Conservation (phyloP, 208 protist species). For the Crithidia fasciculata region DNA sequence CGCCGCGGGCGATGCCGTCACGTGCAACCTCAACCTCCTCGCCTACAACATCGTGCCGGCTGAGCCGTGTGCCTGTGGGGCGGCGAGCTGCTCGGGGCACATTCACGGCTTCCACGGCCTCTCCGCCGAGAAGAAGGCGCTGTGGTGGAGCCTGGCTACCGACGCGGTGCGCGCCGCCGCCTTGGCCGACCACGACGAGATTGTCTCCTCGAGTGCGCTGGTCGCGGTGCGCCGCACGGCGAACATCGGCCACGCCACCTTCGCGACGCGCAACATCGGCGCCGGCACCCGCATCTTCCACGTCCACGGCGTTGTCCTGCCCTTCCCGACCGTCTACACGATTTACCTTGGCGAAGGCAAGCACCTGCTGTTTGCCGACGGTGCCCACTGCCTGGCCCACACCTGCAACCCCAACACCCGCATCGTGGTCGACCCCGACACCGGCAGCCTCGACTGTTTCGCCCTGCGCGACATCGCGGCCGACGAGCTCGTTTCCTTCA, state of each 20-base stretch:
- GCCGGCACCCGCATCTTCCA: conserved; percentile 70
- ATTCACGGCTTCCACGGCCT: conserved; percentile 62
- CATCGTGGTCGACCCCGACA: conserved; percentile 71
- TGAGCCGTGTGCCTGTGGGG: conserved; percentile 61
- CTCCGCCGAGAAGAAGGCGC: conserved; percentile 35
- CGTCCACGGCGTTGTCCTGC: conserved; percentile 73
- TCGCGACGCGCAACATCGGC: conserved; percentile 54
- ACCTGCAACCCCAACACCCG: conserved; percentile 83
- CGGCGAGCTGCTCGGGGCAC: conserved; percentile 35
- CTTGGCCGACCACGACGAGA: conserved; percentile 37
- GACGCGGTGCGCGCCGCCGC: conserved; percentile 53
- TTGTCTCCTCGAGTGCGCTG: conserved; percentile 44
- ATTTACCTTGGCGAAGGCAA: conserved; percentile 80
- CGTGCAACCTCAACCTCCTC: conserved; percentile 70
- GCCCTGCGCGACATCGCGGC: conserved; percentile 61
- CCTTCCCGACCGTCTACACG: conserved; percentile 86
- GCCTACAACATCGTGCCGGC: conserved; percentile 45
- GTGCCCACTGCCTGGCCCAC: conserved; percentile 83
- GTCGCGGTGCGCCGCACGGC: conserved; percentile 45
- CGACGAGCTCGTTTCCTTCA: conserved; percentile 79
- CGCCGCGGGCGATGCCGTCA: conserved; percentile 64
- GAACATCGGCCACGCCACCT: conserved; percentile 68
- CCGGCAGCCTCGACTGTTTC: conserved; percentile 68
- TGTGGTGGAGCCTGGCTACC: conserved; percentile 48
- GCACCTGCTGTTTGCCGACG: conserved; percentile 79